Evolutionary conservation across 2,329 filamentous ascomycete genomes (phyloP).

Genomic region (Trichoderma sp.): DNA sequence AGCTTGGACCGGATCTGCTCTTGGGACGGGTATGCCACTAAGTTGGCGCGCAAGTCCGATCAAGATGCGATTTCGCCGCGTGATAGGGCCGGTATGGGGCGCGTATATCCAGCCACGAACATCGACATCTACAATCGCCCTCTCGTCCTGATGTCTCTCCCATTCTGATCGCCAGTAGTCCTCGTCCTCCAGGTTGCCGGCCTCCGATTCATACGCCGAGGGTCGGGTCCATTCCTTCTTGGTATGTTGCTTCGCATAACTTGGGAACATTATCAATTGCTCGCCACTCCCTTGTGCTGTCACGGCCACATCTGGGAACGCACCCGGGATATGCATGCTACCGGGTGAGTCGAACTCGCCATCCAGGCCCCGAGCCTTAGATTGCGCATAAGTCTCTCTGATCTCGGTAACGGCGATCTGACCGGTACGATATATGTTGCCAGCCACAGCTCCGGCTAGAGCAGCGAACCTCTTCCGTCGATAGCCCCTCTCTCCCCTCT

Average conservation of each 20-base stretch:
- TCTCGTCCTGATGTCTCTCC: constrained; percentile 76
- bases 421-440: constrained; percentile 54
- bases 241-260: constrained; percentile 76
- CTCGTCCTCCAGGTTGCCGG: constrained; percentile 48
- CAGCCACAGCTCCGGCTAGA: constrained; percentile 56
- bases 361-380: constrained; percentile 39
- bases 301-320: constrained; percentile 83
- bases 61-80: constrained; percentile 79
- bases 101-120: constrained; percentile 94
- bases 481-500: constrained; percentile 61
- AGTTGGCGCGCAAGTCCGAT: constrained; percentile 83
- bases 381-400: constrained; percentile 58
- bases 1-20: constrained; percentile 35
- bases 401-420: constrained; percentile 58
- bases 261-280: constrained; percentile 93
- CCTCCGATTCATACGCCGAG: constrained; percentile 33
- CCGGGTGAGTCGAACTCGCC: constrained; percentile 30
- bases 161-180: constrained; percentile 78
- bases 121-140: constrained; percentile 88
- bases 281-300: constrained; percentile 77
- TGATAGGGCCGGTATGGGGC: constrained; percentile 81
- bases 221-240: constrained; percentile 43
- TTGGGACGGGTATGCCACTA: constrained; percentile 77
- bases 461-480: constrained; percentile 74
- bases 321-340: constrained; percentile 59